Base-by-base conservation (phyloP, 768 basidiomycete genomes). In the Trichaptum fuscoviolaceum region DNA sequence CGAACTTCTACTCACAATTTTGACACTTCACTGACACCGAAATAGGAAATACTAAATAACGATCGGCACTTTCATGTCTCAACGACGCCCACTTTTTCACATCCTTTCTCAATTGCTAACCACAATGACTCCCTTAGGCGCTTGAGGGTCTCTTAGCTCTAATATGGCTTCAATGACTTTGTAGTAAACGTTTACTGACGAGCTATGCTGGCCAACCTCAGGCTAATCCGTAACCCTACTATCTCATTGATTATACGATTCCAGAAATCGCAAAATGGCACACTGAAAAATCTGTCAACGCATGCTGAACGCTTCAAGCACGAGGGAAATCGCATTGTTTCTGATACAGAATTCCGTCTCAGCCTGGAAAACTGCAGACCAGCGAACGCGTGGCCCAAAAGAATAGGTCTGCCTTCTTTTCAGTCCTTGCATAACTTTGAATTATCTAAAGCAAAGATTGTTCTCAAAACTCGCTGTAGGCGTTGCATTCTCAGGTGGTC, bases 401-500 rank as follows among this genome's bases (percentile, higher is more conserved):
- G 72, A n/a, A 76, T 88, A 63, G 84, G 85, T 84, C 64, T 3
- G 77, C 68, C 67, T 25, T 0, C 26, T 12, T 12, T 12, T 26
- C 34, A 65, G 23, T 60, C 7, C 57, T 30, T n/a, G 57, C 12
- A 5, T 23, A 7, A 35, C n/a, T 23, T 62, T 62, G 57, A 9
- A 30, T 30, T 52, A 24, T 58, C 52, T 34, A 23, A 17, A 25
- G 12, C 23, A n/a, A n/a, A n/a, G n/a, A n/a, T n/a, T n/a, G 12
- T 52, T 12, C 20, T 27, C 5, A 1, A 0, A 42, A 42, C 2
- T 23, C 63, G 52, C 63, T 64, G 17, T 65, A 92, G 93, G 84
- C 36, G 83, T 93, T 58, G 92, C 89, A 24, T 88, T 87, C 74
- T 94, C 93, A 12, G 93, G 90, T 7, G 93, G 93, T 1, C 85